A percentile compares a stretch with the other conserved stretches of the same genome.
Evolutionary conservation across 371 early-diverging fungal genomes (phyloP).

Genomic region (Mortierella sp.): DNA sequence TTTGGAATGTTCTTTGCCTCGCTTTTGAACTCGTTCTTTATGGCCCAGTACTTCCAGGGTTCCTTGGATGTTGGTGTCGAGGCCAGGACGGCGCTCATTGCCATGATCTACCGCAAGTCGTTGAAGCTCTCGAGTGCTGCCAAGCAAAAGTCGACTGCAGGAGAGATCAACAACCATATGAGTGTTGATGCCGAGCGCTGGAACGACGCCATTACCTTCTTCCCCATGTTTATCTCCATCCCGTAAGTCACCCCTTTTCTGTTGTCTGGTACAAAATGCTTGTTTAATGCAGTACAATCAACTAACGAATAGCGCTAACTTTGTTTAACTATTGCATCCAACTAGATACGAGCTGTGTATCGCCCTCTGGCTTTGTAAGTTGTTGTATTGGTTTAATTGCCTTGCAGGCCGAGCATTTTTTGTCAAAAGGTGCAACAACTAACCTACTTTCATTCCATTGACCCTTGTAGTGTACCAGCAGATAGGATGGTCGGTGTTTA

Average conservation of each 20-base stretch:
- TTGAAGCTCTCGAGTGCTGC: conserved; percentile 62
- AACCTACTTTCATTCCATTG: not conserved
- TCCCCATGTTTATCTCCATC: conserved; percentile 48
- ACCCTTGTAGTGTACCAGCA: conserved; percentile 55
- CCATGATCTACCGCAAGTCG: conserved; percentile 67
- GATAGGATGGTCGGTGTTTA: conserved; percentile 63
- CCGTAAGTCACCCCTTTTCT: not conserved
- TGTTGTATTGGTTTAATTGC: not conserved
- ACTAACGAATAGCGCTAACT: not conserved
- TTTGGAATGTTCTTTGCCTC: conserved; percentile 43
- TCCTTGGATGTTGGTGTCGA: conserved; percentile 53
- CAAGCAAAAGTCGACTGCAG: conserved; percentile 61
- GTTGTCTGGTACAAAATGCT: not conserved
- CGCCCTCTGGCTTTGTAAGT: conserved; percentile 40
- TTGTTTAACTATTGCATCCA: not conserved
- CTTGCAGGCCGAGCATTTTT: not conserved
- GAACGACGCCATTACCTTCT: conserved; percentile 36
- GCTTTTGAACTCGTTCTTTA: conserved; percentile 25
- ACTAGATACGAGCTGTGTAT: conserved; percentile 59
- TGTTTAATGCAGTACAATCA: not conserved
- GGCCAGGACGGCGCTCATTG: conserved; percentile 61
- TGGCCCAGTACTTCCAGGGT: conserved; percentile 39
- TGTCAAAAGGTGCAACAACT: not conserved
- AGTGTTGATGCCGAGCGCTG: conserved; percentile 75
- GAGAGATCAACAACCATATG: conserved; percentile 86